phyloP scores from a whole-genome alignment of 129 eudicot genomes.

The Ambrosia artemisiifolia region DNA sequence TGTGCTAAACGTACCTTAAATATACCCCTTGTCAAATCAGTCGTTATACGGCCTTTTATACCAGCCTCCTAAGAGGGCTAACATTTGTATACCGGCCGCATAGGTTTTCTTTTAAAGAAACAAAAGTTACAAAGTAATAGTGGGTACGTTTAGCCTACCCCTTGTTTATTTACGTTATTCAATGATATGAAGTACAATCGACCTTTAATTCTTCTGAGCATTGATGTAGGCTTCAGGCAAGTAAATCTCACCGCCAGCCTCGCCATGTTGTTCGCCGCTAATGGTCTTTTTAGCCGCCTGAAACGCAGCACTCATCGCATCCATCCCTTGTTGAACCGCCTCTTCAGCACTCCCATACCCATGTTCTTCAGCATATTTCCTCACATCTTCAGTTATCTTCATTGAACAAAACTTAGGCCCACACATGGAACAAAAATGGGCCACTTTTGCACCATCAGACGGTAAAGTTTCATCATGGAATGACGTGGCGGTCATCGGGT shows the following conservation, averaged over 20 bases:
- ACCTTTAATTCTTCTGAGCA: constrained; percentile 60
- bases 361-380: constrained; percentile 97
- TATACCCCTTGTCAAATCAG: neutral
- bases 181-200: neutral
- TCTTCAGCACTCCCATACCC: constrained; percentile 98
- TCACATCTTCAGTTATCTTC: constrained; percentile 98
- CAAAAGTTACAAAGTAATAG: neutral
- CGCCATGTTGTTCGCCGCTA: constrained; percentile 99
- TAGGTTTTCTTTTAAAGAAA: no score
- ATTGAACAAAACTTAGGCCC: constrained; percentile 98
- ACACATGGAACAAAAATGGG: constrained; percentile 99
- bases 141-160: no score
- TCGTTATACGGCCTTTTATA: no score
- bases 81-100: neutral
- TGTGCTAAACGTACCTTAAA: neutral
- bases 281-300: constrained; percentile 92
- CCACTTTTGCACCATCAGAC: constrained; percentile 95
- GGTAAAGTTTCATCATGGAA: constrained; percentile 96
- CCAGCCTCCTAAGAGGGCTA: neutral
- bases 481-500: constrained; percentile 92
- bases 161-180: neutral
- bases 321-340: constrained; percentile 89
- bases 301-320: constrained; percentile 93
- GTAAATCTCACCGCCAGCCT: constrained; percentile 94
- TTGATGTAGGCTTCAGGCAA: constrained; percentile 71